A percentile compares a stretch with the other conserved stretches of the same genome.
Evolutionary conservation across 2,329 filamentous ascomycete genomes (phyloP).

Genomic region (Parafenestella ontariensis): DNA sequence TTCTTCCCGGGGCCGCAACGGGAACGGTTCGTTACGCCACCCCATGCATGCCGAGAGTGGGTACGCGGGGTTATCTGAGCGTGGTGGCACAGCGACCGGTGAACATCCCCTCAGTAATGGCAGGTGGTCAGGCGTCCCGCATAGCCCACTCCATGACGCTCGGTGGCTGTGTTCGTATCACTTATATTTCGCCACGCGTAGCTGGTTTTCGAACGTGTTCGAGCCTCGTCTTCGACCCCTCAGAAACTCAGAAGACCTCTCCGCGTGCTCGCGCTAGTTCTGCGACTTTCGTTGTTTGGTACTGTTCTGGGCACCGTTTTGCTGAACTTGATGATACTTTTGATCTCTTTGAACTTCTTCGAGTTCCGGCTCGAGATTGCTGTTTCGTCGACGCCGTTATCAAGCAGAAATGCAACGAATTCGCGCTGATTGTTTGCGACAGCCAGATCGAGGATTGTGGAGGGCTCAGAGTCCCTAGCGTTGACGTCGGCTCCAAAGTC

Average conservation of each 20-base stretch:
- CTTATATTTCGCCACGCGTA: background rate
- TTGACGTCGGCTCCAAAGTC: slow-evolving; percentile 19
- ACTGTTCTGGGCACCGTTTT: background rate
- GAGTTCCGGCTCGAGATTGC: slow-evolving; percentile 12
- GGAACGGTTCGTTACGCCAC: background rate
- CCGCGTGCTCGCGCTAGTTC: background rate
- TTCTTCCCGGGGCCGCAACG: background rate
- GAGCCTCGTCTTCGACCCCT: background rate
- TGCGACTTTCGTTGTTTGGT: background rate
- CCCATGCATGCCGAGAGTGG: background rate
- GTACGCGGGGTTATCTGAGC: background rate
- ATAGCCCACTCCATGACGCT: background rate
- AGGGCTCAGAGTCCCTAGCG: slow-evolving; percentile 19
- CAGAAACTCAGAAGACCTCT: background rate
- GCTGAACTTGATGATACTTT: slow-evolving; percentile 11
- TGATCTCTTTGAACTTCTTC: slow-evolving; percentile 13
- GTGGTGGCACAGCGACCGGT: background rate
- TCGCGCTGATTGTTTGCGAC: slow-evolving; percentile 11
- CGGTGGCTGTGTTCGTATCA: background rate
- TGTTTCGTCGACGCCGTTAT: slow-evolving; percentile 13
- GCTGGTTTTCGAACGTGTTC: background rate
- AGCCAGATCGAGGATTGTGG: slow-evolving; percentile 24
- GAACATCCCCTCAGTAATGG: background rate
- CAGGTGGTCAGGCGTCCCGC: background rate
- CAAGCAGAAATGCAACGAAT: slow-evolving; percentile 21